Conservation (phyloP, 805 yeast species). For the Saitoella complicata region DNA sequence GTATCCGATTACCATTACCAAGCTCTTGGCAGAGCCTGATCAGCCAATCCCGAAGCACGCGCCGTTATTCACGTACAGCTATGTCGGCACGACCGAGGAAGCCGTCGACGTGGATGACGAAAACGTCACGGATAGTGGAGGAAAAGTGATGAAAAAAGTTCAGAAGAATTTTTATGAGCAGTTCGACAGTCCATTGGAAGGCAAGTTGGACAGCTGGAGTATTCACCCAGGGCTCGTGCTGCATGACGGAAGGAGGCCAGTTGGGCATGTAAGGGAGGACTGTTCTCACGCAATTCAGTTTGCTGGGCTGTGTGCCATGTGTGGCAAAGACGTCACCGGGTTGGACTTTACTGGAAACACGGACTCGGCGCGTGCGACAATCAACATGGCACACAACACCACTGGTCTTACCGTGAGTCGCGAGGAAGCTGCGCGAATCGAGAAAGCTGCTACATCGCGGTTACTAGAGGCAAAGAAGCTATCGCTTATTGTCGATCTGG, state of each 20-base stretch:
- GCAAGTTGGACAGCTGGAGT: slow-evolving; percentile 36
- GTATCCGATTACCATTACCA: slow-evolving; percentile 50
- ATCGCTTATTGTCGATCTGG: slow-evolving; percentile 86
- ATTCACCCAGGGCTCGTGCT: slow-evolving; percentile 48
- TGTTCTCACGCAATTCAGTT: slow-evolving; percentile 87
- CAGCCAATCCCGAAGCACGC: slow-evolving; percentile 34
- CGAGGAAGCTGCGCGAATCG: slow-evolving; percentile 70
- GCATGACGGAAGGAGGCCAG: slow-evolving; percentile 26
- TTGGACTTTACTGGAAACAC: slow-evolving; percentile 57
- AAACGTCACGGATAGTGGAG: slow-evolving; percentile 11
- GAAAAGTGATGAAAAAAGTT: slow-evolving; percentile 13
- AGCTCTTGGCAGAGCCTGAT: slow-evolving; percentile 31
- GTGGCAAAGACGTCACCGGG: slow-evolving; percentile 53
- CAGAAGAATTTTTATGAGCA: slow-evolving; percentile 26
- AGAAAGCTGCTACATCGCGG: slow-evolving; percentile 44
- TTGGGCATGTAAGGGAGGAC: slow-evolving; percentile 55
- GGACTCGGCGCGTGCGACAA: slow-evolving; percentile 61
- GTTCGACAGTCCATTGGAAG: slow-evolving; percentile 73
- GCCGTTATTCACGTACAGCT: slow-evolving; percentile 43
- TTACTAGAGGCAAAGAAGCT: slow-evolving; percentile 49
- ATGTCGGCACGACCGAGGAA: slow-evolving; percentile 38
- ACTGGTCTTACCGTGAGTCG: slow-evolving; percentile 68
- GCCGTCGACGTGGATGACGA: slow-evolving; percentile 18
- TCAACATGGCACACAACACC: slow-evolving; percentile 79
- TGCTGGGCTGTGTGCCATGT: slow-evolving; percentile 86